Conservation (phyloP, 73 alveolate species). For the Stentor roeselii region DNA sequence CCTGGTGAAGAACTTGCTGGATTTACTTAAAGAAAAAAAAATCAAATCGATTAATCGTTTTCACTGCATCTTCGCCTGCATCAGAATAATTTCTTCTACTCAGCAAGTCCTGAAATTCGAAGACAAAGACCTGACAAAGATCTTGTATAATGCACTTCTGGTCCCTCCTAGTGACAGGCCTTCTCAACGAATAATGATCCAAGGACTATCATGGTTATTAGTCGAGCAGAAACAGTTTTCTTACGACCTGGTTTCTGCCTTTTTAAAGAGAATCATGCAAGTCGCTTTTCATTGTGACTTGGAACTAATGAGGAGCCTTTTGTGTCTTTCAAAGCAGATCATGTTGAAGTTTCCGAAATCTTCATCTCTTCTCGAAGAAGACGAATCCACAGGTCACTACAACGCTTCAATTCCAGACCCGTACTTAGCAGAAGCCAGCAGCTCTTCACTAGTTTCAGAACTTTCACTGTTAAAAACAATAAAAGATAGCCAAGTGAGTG, state of each 20-base stretch:
- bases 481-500: background rate
- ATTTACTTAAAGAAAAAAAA: background rate
- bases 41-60: background rate
- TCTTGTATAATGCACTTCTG: slow-evolving; percentile 3
- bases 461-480: background rate
- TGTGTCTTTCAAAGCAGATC: background rate
- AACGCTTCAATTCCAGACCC: background rate
- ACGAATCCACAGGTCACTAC: background rate
- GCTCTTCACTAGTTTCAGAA: background rate
- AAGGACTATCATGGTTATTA: slow-evolving; percentile 7
- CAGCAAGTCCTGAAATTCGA: background rate
- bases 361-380: background rate
- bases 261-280: slow-evolving; percentile 15
- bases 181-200: background rate
- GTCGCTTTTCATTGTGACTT: slow-evolving; percentile 17
- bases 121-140: background rate
- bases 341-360: background rate
- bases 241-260: slow-evolving; percentile 1
- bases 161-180: background rate
- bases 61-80: background rate
- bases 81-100: background rate
- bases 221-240: background rate
- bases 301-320: background rate
- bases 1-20: background rate
- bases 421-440: background rate